phyloP scores from a whole-genome alignment of 805 yeast species.

The Starmerella ratchasimensis region DNA sequence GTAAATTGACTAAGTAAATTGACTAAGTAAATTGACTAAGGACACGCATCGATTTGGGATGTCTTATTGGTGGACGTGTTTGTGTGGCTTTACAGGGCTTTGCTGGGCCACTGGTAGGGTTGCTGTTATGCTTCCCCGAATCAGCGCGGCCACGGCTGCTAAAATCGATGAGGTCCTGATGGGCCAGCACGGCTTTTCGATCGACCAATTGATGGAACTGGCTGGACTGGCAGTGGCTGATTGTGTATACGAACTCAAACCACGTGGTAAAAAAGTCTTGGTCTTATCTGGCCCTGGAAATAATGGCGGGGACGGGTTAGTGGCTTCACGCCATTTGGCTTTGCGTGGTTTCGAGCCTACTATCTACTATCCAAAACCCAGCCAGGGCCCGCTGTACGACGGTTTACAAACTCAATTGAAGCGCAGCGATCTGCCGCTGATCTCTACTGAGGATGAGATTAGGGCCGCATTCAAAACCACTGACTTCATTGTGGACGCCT shows the following conservation, averaged over 20 bases:
- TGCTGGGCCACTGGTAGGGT: no score
- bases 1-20: no score
- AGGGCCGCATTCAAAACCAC: conserved; percentile 29
- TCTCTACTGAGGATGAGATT: conserved; percentile 27
- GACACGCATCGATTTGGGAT: no score
- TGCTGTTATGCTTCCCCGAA: conserved; percentile 17
- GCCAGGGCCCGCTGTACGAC: conserved; percentile 42
- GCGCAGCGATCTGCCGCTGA: conserved; percentile 46
- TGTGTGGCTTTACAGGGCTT: no score
- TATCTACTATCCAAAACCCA: conserved; percentile 65
- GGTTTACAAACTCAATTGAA: conserved; percentile 54
- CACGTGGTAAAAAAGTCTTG: conserved; percentile 44
- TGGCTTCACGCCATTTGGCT: conserved; percentile 81
- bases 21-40: no score
- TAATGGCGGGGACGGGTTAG: conserved; percentile 90
- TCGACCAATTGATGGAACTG: conserved; percentile 86
- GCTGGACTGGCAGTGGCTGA: conserved; percentile 94
- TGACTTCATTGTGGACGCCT: conserved; percentile 55
- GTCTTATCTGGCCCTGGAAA: conserved; percentile 91
- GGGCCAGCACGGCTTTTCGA: conserved; percentile 68
- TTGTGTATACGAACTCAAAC: conserved; percentile 56
- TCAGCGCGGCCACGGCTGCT: conserved; percentile 42
- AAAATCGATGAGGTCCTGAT: conserved; percentile 72
- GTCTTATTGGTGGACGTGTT: no score
- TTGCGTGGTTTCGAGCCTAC: conserved; percentile 67